phyloP scores from a whole-genome alignment of 2,329 filamentous ascomycete genomes.

The Didymella glomerata region DNA sequence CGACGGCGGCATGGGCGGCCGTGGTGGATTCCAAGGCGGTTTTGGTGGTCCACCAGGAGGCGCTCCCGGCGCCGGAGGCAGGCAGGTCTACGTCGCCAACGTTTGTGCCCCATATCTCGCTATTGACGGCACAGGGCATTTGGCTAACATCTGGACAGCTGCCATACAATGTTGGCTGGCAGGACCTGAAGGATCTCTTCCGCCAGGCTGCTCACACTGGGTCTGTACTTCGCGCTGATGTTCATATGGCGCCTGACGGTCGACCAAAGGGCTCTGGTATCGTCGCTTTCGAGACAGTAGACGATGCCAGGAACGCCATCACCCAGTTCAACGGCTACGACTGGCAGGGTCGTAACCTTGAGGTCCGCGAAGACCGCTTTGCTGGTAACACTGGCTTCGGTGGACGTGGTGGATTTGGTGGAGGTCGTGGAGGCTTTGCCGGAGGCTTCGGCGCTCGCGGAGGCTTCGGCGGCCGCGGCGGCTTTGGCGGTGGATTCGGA shows the following conservation, averaged over 20 bases:
- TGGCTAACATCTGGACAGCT: slow-evolving; percentile 67
- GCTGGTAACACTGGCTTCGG: slow-evolving; percentile 66
- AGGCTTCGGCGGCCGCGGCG: slow-evolving; percentile 58
- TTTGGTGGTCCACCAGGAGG: slow-evolving; percentile 62
- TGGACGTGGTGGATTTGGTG: slow-evolving; percentile 61
- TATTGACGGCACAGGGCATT: slow-evolving; percentile 40
- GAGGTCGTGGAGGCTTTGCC: slow-evolving; percentile 64
- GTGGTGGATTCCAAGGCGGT: slow-evolving; percentile 59
- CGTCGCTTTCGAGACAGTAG: slow-evolving; percentile 92
- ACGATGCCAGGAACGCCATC: slow-evolving; percentile 95
- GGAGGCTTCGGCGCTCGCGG: slow-evolving; percentile 57
- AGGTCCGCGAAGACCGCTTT: slow-evolving; percentile 96
- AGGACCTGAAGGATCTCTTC: slow-evolving; percentile 98
- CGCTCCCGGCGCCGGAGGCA: slow-evolving; percentile 72
- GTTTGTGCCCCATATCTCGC: slow-evolving; percentile 71
- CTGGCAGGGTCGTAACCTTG: slow-evolving; percentile 92
- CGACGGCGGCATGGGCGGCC: slow-evolving; percentile 48
- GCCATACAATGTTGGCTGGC: slow-evolving; percentile 97
- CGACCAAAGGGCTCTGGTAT: slow-evolving; percentile 96
- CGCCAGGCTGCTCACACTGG: slow-evolving; percentile 73
- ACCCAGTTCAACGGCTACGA: slow-evolving; percentile 98
- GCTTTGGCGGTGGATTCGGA: slow-evolving; percentile 50
- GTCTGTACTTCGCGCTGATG: slow-evolving; percentile 87
- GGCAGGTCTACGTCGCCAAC: slow-evolving; percentile 97
- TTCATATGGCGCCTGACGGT: slow-evolving; percentile 89